Evolutionary conservation across 1,139 yeast genomes (phyloP).

Genomic region (Arxiozyma slooffiae): DNA sequence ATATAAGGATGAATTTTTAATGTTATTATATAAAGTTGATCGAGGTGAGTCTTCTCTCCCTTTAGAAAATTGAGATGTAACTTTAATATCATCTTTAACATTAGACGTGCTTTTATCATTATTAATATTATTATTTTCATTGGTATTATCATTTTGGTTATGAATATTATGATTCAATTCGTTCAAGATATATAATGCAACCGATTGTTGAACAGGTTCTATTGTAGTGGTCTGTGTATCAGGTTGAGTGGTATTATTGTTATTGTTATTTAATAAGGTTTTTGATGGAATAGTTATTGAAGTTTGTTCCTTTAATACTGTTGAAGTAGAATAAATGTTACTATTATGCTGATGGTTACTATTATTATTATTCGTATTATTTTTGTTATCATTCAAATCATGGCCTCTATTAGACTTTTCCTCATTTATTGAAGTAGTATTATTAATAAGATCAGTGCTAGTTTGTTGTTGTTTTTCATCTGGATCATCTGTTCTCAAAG

Average conservation of each 20-base stretch:
- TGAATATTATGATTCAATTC: slow-evolving; percentile 3
- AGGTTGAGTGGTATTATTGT: background rate
- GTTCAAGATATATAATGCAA: slow-evolving; percentile 7
- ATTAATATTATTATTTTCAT: background rate
- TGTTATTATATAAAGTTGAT: background rate
- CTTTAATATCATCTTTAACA: background rate
- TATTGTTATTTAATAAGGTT: background rate
- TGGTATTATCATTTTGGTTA: background rate
- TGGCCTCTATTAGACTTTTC: background rate
- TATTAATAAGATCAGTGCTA: background rate
- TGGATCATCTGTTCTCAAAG: background rate
- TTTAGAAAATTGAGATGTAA: background rate
- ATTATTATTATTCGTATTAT: too few species aligned
- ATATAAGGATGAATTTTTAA: background rate
- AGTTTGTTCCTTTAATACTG: too few species aligned
- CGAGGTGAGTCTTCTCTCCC: background rate
- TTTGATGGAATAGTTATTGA: background rate
- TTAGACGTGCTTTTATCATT: background rate
- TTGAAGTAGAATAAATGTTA: background rate
- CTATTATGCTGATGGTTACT: background rate
- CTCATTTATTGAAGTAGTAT: background rate
- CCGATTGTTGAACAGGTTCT: slow-evolving; percentile 2
- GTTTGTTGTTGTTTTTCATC: background rate
- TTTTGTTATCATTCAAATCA: background rate
- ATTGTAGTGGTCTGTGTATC: background rate